Evolutionary conservation across 495 filamentous ascomycete species (phyloP).

Genomic region (Penicillium riverlandense): DNA sequence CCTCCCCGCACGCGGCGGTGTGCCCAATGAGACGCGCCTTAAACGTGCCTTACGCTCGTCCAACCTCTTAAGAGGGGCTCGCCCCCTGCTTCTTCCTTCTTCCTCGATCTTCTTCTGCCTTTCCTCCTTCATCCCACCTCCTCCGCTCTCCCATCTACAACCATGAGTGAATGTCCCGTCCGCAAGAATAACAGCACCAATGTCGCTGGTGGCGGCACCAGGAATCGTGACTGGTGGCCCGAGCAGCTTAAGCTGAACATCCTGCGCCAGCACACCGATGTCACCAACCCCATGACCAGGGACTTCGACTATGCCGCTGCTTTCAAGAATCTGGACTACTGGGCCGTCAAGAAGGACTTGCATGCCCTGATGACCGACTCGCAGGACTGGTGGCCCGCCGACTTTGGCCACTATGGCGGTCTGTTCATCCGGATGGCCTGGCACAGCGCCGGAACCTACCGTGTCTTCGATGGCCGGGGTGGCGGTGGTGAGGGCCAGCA

Average conservation of each 20-base stretch:
- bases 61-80: no score
- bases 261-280: constrained; percentile 59
- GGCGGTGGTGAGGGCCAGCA: constrained; percentile 66
- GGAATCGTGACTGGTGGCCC: constrained; percentile 66
- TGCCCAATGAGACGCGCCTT: no score
- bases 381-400: constrained; percentile 69
- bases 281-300: constrained; percentile 50
- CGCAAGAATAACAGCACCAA: constrained; percentile 33
- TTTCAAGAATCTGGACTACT: constrained; percentile 65
- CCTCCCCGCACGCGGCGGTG: no score
- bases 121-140: no score
- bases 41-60: no score
- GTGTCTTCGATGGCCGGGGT: constrained; percentile 63
- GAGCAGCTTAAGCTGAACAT: constrained; percentile 56
- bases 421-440: constrained; percentile 72
- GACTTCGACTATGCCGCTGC: constrained; percentile 63
- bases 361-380: constrained; percentile 62
- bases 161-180: constrained; percentile 44
- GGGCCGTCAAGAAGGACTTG: constrained; percentile 64
- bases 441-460: constrained; percentile 71
- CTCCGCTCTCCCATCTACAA: background rate
- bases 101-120: no score
- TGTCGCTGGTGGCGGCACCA: constrained; percentile 53
- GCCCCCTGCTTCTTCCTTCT: no score
- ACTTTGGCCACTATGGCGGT: constrained; percentile 72